Evolutionary conservation across 306 rosid genomes (phyloP), one percentile per base, ranked within the genome.

Genomic region (Cajanus cajan): DNA sequence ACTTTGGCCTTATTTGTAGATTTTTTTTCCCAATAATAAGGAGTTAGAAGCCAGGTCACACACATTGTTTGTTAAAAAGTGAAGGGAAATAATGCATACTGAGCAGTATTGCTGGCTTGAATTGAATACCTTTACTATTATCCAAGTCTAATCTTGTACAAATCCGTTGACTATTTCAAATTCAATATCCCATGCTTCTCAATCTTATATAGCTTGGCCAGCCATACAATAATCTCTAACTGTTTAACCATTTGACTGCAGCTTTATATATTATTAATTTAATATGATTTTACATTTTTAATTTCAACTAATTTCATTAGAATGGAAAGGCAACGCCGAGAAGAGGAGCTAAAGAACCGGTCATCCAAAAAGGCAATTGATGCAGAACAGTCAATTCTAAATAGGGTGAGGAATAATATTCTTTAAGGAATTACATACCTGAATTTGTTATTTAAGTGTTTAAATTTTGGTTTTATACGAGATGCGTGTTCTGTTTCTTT

Each of bases 301-400:
- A 77, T 41, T 64, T 63, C 67, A 57, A 77, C 19, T 59, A 70
- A 79, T 78, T 54, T 81, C 58, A 55, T 54, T 79, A 88, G 91
- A 81, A 88, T 88, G 89, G 91, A 88, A 80, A 88, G 91, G 78
- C 91, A 88, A 77, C 89, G 89, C 37, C 84, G 87, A 19, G 91
- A 88, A 78, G 91, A 88, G 43, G 91, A 88, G 81, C 77, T 78
- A 58, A 88, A 88, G 86, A 83, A 81, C 81, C 80, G 87, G 28
- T 79, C 91, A 16, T 85, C 91, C 73, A 88, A 81, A 63, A 88
- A 71, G 79, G 67, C 79, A 70, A 34, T 33, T 44, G 89, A 88
- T 47, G 86, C 88, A 37, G 87, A 88, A 48, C 89, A 85, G 68
- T 78, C 91, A 10, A 78, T 72, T 74, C 79, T 88, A 44, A 88